Base-by-base conservation (phyloP, 495 filamentous ascomycete species). In the Aspergillus hancockii region DNA sequence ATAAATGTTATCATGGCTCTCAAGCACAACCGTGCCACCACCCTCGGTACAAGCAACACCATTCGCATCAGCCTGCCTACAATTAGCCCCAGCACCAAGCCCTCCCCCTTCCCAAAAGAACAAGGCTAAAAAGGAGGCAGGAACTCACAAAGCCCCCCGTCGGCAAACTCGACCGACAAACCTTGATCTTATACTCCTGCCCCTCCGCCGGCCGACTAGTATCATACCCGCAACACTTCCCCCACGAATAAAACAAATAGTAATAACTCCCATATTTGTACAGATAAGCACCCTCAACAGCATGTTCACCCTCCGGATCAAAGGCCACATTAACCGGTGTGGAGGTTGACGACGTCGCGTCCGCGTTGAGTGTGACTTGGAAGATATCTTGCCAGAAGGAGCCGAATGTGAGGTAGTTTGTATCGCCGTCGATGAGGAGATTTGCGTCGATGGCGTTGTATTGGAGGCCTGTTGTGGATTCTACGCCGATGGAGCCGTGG, bases 371-470 rank as follows among this genome's bases (percentile, higher is more conserved):
- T 6, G 77, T 63, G 4, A 84, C 85, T 63, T 90, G 88, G 69
- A 84, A 86, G 51, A 90, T 76, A 60, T 87, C 85, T 7, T 76
- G 71, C 88, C 88, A 93, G 73, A 89, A 93, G 8, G 81, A 85
- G 0, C 89, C 89, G 51, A 89, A 93, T 49, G 77, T 84, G 61
- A 92, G 74, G 57, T 82, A 83, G 50, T 83, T 83, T 0, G 63
- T 74, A 8, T 76, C 75, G 13, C 71, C 74, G 8, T 68, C 69
- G 3, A 72, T 74, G 58, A 90, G 69, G 0, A 90, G 67, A 62
- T 88, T 90, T 0, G 75, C 68, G 63, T 93, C 90, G 61, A 93
- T 93, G 23, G 88, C 85, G 64, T 92, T 91, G 75, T 89, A 91
- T 1, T 70, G 61, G 4, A 80, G 63, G 1, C 72, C 65, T 1